Percentiles rank a stretch among this genome's conserved stretches.
phyloP scores from a whole-genome alignment of 1,284 basidiomycete species.

The Trametes versicolor region DNA sequence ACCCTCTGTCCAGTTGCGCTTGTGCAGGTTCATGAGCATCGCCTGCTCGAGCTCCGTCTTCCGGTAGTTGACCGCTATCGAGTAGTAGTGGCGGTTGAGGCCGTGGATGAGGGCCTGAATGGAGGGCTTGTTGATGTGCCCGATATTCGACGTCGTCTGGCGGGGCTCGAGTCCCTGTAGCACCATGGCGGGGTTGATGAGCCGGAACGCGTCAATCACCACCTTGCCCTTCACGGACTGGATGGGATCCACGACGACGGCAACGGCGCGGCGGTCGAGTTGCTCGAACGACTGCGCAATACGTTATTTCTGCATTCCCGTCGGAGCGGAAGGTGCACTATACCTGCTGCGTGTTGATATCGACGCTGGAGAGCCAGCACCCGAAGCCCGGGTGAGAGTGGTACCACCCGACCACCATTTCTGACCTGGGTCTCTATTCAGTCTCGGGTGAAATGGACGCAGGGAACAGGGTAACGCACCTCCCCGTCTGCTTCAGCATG shows the following conservation, averaged over 20 bases:
- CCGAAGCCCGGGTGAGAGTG: constrained; percentile 99
- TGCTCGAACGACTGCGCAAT: constrained; percentile 91
- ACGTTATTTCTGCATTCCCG: constrained; percentile 29
- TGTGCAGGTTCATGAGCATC: constrained; percentile 99
- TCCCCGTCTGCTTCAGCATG: constrained; percentile 99
- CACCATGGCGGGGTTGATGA: constrained; percentile 90
- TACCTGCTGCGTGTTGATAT: constrained; percentile 99
- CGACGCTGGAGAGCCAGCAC: constrained; percentile 98
- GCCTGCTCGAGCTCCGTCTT: constrained; percentile 97
- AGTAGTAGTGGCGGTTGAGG: constrained; percentile 96
- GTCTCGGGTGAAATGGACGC: constrained; percentile 8
- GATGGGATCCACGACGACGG: constrained; percentile 98
- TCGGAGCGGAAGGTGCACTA: constrained; percentile 36
- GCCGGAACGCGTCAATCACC: constrained; percentile 98
- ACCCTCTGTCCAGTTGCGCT: constrained; percentile 97
- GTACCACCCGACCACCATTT: constrained; percentile 99
- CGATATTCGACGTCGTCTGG: constrained; percentile 98
- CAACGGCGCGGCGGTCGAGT: constrained; percentile 94
- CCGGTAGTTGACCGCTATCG: constrained; percentile 95
- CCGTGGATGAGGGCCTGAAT: constrained; percentile 98
- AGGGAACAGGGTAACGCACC: constrained; percentile 60
- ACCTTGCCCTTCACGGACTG: constrained; percentile 99
- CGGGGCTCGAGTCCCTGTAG: constrained; percentile 93
- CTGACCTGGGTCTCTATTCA: constrained; percentile 68
- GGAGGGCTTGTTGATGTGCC: constrained; percentile 98